Evolutionary conservation across 2,329 filamentous ascomycete genomes (phyloP).

Genomic region (Colletotrichum trifolii): DNA sequence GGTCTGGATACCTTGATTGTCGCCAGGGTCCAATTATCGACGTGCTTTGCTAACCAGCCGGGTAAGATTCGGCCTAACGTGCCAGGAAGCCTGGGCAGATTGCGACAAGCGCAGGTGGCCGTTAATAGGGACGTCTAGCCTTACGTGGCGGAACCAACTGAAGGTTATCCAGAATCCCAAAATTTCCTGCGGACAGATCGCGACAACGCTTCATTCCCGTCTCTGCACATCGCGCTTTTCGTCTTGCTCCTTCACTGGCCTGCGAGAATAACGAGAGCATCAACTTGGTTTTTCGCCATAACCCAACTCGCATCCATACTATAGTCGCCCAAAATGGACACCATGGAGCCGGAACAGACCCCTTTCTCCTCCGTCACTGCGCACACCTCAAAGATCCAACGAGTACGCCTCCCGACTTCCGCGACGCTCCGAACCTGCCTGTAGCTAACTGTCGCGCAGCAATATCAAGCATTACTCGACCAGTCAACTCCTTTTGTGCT

Average conservation of each 20-base stretch:
- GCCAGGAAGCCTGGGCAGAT: not conserved
- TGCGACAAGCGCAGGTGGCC: too few relatives aligned
- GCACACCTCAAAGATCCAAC: conserved; percentile 81
- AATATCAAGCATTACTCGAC: conserved; percentile 95
- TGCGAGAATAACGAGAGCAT: conserved; percentile 6
- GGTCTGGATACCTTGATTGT: too few relatives aligned
- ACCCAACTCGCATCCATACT: not conserved
- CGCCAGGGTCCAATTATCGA: conserved; percentile 15
- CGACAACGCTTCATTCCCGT: conserved; percentile 10
- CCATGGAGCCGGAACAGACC: conserved; percentile 86
- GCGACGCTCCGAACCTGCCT: not conserved
- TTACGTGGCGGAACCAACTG: conserved; percentile 38
- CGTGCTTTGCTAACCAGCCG: conserved; percentile 17
- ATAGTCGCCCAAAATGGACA: conserved; percentile 74
- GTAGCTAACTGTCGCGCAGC: conserved; percentile 60
- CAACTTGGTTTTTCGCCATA: not conserved
- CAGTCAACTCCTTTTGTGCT: conserved; percentile 89
- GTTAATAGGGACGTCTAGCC: conserved; percentile 27
- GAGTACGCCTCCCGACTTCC: conserved; percentile 61
- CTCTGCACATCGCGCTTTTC: too few relatives aligned
- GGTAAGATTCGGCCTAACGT: conserved; percentile 34
- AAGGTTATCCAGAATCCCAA: not conserved
- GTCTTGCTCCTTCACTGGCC: not conserved
- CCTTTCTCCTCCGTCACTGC: conserved; percentile 90
- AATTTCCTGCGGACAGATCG: conserved; percentile 37